Base-by-base conservation (phyloP, 2,329 filamentous ascomycete genomes). In the Penicillium sp. region DNA sequence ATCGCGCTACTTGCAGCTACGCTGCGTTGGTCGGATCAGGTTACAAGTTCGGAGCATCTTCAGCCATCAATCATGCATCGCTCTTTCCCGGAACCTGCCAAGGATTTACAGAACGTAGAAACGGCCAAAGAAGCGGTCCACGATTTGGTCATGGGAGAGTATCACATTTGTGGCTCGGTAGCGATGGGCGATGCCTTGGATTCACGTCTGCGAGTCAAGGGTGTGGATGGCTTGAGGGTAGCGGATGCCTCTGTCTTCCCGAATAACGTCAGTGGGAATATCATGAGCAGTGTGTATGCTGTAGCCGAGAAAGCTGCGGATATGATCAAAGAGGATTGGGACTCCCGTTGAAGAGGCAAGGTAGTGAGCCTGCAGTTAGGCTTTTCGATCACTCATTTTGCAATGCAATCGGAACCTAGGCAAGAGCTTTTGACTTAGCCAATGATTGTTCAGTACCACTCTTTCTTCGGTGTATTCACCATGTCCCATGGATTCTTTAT, bases 291-390 rank as follows among this genome's bases (percentile, higher is more conserved):
- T 21, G 70, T 73, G 4, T 73, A 72, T 51, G 68, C 67, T 22
- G 49, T 72, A 32, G 70, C 66, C 5, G 71, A 73, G 62, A 70
- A 66, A 51, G 68, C 66, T n/a, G 66, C 68, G 18, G 70, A 72
- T 55, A 24, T 73, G 49, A 67, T 73, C 52, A 67, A 64, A 45
- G 61, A 62, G 38, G 68, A 71, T 47, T 56, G 52, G 49, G 56
- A 55, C 10, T 45, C 52, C 29, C 29, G 22, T 42, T 27, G 24
- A 27, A 27, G 24, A 2, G 24, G 24, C 3, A 27, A 27, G 24
- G 4, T 27, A 27, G 24, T 6, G 4, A 27, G 24, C 24, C 24
- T 6, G 24, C 24, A 27, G 24, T 8, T 27, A 4, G 5, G 24
- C 5, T 8, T 27, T 27, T 27, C 1, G 8, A 4, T 6, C 5